Evolutionary conservation across 2,329 filamentous ascomycete genomes (phyloP).

Genomic region (Pyrenophora tritici-repentis): DNA sequence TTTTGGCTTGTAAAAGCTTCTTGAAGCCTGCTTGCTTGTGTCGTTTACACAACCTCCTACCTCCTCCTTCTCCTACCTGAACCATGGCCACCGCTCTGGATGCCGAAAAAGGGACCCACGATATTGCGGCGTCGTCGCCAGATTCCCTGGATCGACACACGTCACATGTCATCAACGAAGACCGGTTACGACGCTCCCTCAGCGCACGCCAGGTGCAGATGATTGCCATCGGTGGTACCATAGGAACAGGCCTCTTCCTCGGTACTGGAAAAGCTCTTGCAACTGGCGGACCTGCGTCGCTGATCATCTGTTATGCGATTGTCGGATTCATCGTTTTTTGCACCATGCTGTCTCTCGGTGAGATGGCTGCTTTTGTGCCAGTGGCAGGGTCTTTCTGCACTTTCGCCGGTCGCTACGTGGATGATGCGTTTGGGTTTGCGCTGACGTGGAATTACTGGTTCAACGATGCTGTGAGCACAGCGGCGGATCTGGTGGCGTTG

Average conservation of each 20-base stretch:
- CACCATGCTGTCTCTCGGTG: slow-evolving; percentile 46
- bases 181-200: slow-evolving; percentile 32
- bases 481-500: slow-evolving; percentile 43
- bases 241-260: slow-evolving; percentile 65
- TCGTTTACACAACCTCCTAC: too few relatives aligned
- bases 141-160: slow-evolving; percentile 14
- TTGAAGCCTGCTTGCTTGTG: slow-evolving; percentile 1
- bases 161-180: slow-evolving; percentile 27
- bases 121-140: slow-evolving; percentile 15
- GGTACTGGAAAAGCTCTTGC: slow-evolving; percentile 60
- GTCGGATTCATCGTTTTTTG: slow-evolving; percentile 38
- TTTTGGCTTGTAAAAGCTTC: slow-evolving; percentile 33
- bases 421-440: slow-evolving; percentile 65
- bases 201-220: slow-evolving; percentile 61
- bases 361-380: slow-evolving; percentile 47
- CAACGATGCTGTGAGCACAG: slow-evolving; percentile 39
- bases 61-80: not conserved
- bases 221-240: slow-evolving; percentile 65
- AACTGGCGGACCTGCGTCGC: slow-evolving; percentile 49
- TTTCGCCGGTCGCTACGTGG: slow-evolving; percentile 48
- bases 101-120: slow-evolving; percentile 21
- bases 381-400: slow-evolving; percentile 41
- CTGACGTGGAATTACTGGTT: slow-evolving; percentile 43
- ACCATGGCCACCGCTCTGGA: slow-evolving; percentile 17
- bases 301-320: slow-evolving; percentile 47